These are phyloP conservation scores for Saccharomycopsis javanensis DNA, from an alignment of 805 yeast species.

Conservation along the genomic window DNA sequence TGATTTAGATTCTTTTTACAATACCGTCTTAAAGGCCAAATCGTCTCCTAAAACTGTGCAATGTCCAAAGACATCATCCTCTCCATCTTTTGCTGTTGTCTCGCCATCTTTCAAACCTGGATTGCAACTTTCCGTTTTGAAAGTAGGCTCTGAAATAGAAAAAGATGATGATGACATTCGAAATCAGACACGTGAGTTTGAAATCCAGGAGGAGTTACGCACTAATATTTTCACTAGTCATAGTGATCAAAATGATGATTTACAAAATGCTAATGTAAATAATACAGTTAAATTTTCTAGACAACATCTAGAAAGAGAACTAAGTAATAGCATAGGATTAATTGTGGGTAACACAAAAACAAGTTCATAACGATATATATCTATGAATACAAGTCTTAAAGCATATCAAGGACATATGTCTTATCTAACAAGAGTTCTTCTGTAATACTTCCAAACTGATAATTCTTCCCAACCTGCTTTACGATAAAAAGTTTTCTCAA, in stretches of 20 bases:
- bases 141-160: neutral
- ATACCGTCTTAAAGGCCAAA: neutral
- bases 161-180: neutral
- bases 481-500: conserved; percentile 45
- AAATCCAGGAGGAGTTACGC: neutral
- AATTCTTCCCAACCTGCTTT: conserved; percentile 96
- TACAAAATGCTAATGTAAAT: neutral
- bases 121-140: neutral
- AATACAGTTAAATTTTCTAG: neutral
- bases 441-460: conserved; percentile 54
- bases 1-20: neutral
- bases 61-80: neutral
- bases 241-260: neutral
- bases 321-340: neutral
- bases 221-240: neutral
- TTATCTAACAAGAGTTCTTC: neutral
- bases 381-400: neutral
- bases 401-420: neutral
- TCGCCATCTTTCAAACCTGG: neutral
- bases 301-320: neutral
- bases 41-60: neutral
- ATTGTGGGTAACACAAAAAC: neutral
- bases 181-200: neutral
- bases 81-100: neutral
- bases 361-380: neutral